Base-by-base conservation (phyloP, 2,329 filamentous ascomycete genomes). In the Huntiella abstrusa region DNA sequence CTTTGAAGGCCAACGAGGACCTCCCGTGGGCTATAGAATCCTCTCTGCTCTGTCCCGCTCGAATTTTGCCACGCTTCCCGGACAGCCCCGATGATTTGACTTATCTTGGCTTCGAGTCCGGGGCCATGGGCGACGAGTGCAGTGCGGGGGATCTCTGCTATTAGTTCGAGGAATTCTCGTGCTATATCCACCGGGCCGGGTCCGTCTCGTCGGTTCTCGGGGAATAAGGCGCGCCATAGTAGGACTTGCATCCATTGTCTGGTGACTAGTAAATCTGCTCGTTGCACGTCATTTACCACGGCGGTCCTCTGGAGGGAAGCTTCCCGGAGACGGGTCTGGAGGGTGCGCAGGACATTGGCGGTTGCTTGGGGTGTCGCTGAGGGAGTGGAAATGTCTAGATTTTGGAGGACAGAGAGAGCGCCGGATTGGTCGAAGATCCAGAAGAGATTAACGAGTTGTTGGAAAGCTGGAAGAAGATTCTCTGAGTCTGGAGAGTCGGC, bases 221-320 rank as follows among this genome's bases (percentile, higher is more conserved):
- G 54, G 22, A 62, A 54, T 0, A 62, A 59, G 1, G 63, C 58
- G 12, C 64, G 59, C 67, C 66, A 70, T 11, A 69, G 51, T 2
- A 69, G 60, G 37, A 66, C 62, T 5, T 65, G 62, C 66, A 70
- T 69, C 67, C 67, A 70, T 40, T 68, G 65, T 1, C 64, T 56
- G 0, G 67, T 69, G 3, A 69, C 65, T 48, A 60, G 64, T n/a
- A 70, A 59, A 42, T 69, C 67, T 3, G 65, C 67, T 5, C 62
- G 61, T 47, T 70, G 67, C 0, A 69, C 61, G 19, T 69, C 65
- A n/a, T 63, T 68, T n/a, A 61, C 60, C 0, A 51, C 53, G 3
- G 60, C 58, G 4, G 64, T 60, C 7, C 11, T 10, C 19, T 41
- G 22, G 1, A 58, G 53, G 0, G 62, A 56, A 0, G 58, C 60